These are phyloP conservation scores for Rutstroemia sp. DNA, from an alignment of 2,329 filamentous ascomycete genomes.

Conservation along the genomic window DNA sequence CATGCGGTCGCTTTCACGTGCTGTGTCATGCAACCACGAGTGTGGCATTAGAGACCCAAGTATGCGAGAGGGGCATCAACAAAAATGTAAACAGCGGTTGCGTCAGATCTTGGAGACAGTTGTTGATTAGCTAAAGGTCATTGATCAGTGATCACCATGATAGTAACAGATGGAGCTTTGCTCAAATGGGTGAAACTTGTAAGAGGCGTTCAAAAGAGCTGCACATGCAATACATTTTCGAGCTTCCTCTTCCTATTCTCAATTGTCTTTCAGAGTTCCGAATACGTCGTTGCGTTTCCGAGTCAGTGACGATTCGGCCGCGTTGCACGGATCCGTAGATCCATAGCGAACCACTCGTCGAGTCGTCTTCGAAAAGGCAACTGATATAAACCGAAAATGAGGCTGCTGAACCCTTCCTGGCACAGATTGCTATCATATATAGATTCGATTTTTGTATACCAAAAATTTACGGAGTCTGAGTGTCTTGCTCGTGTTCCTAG, in stretches of 20 bases:
- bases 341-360: neutral
- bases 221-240: neutral
- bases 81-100: too few relatives aligned
- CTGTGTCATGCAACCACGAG: too few relatives aligned
- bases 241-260: neutral
- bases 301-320: neutral
- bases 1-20: too few relatives aligned
- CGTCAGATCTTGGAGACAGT: too few relatives aligned
- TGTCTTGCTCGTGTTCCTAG: neutral
- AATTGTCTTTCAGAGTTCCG: neutral
- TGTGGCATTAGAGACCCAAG: too few relatives aligned
- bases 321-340: neutral
- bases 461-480: neutral
- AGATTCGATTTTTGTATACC: neutral
- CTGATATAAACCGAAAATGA: conserved; percentile 10
- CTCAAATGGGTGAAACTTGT: neutral
- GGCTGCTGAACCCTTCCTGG: conserved; percentile 14
- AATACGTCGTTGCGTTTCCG: neutral
- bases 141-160: neutral
- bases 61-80: too few relatives aligned
- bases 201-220: neutral
- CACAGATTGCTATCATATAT: conserved; percentile 8
- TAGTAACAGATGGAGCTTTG: neutral
- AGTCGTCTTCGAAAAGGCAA: neutral
- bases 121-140: neutral